phyloP scores from a whole-genome alignment of 805 yeast genomes.

The Komagataella pastoris region DNA sequence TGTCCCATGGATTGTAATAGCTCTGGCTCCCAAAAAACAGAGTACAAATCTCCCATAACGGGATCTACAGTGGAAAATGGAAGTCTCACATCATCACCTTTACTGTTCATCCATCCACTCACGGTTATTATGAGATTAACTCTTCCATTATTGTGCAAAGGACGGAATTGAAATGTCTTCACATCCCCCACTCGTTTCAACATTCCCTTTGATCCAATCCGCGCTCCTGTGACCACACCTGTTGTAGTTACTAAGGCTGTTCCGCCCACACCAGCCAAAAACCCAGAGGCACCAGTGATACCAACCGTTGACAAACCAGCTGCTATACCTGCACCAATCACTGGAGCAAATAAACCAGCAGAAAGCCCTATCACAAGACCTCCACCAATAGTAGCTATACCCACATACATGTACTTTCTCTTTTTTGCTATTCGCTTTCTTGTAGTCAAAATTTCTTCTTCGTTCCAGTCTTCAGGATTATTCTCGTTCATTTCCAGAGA shows the following conservation, averaged over 20 bases:
- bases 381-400: conserved; percentile 93
- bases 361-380: conserved; percentile 87
- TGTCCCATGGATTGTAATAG: conserved; percentile 94
- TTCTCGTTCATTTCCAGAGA: conserved; percentile 81
- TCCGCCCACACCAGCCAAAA: conserved; percentile 94
- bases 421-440: conserved; percentile 56
- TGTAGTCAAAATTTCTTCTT: conserved; percentile 48
- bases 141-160: conserved; percentile 82
- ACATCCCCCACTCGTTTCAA: conserved; percentile 80
- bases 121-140: conserved; percentile 81
- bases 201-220: conserved; percentile 81
- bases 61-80: conserved; percentile 97
- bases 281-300: conserved; percentile 83
- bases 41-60: conserved; percentile 90
- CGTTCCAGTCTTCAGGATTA: conserved; percentile 69
- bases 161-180: conserved; percentile 85
- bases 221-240: conserved; percentile 84
- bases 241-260: conserved; percentile 88
- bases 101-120: conserved; percentile 96
- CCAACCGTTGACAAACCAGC: conserved; percentile 96
- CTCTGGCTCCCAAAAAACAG: conserved; percentile 96
- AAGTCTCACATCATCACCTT: conserved; percentile 86
- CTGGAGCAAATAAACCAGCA: conserved; percentile 93
- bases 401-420: conserved; percentile 73
- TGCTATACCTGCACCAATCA: conserved; percentile 96